Evolutionary conservation across 139 green algal species (phyloP).

Genomic region (Bryopsis sp.): DNA sequence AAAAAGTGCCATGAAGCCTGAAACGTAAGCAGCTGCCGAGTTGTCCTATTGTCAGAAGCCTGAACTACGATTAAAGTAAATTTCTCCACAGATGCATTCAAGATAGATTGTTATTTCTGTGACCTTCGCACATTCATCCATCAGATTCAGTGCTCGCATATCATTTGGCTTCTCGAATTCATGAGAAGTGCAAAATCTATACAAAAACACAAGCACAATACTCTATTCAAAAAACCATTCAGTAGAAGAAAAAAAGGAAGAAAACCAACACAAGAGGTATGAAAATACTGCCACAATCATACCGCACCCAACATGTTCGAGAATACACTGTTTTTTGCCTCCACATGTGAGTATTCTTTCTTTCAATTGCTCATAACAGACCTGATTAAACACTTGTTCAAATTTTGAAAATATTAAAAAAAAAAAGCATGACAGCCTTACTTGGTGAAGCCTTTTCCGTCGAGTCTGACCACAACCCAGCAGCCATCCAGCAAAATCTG

Average conservation of each 20-base stretch:
- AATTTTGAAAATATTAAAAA: background rate
- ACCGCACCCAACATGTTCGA: too few species aligned
- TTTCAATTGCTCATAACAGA: too few species aligned
- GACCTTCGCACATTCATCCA: conserved; percentile 60
- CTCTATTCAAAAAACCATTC: background rate
- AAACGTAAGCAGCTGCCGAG: too few species aligned
- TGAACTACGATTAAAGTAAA: too few species aligned
- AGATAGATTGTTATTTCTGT: background rate
- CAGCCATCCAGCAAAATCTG: conserved; percentile 61
- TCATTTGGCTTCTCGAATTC: conserved; percentile 82
- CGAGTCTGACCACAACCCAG: conserved; percentile 77
- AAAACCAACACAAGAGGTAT: too few species aligned
- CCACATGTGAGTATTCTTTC: too few species aligned
- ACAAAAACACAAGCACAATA: background rate
- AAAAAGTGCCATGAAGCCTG: too few species aligned
- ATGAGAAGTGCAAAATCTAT: conserved; percentile 68
- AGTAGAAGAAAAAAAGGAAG: too few species aligned
- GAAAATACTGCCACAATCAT: too few species aligned
- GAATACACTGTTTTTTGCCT: too few species aligned
- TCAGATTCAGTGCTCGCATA: conserved; percentile 59
- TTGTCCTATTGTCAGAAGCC: too few species aligned
- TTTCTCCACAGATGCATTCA: background rate
- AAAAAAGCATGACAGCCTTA: conserved; percentile 23
- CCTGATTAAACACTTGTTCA: too few species aligned
- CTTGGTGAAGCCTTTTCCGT: conserved; percentile 87